Base-by-base conservation (phyloP, 2,329 filamentous ascomycete species). In the Calonectria pauciramosa region DNA sequence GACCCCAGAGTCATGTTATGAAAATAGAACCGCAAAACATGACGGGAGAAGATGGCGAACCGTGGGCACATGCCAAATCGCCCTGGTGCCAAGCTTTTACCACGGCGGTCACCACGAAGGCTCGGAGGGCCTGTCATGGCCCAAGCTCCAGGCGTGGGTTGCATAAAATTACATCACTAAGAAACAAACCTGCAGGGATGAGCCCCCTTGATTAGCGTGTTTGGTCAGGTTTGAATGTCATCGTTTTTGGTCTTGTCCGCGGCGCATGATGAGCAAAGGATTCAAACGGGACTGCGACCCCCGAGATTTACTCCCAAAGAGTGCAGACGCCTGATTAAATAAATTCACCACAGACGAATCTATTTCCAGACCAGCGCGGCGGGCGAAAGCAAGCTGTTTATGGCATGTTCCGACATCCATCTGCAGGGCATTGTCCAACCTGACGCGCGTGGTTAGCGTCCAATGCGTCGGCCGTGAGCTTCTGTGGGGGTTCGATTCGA, bases 141-240 rank as follows among this genome's bases (percentile, higher is more conserved):
- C 56, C 36, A 41, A 63, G 56, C 56, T 63, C 23, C 38, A 11
- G 56, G 56, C 26, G 23, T 41, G 56, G 34, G 34, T 28, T 28
- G 56, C 56, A 63, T 63, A 63, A 63, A 63, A 63, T 63, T 63
- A 28, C 56, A 41, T 41, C 56, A 63, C 23, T 28, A 63, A 63
- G 56, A 63, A 63, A 63, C 56, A 63, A 63, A 26, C n/a, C 13
- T 41, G 34, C 36, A 41, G 36, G 56, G 56, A 63, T 41, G 7
- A 63, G 14, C 14, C 34, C n/a, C n/a, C n/a, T 9, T 0, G 2
- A 6, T 18, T 30, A 28, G 56, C 34, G 34, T 41, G 36, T 41
- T 63, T 63, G 56, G 6, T 18, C 34, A 38, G 7, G 7, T 63
- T 14, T 30, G 34, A 10, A 28, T 41, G n/a, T 8, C 36, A 20